Conservation (phyloP, 108 stramenopile genomes). For the Skeletonema costatum region DNA sequence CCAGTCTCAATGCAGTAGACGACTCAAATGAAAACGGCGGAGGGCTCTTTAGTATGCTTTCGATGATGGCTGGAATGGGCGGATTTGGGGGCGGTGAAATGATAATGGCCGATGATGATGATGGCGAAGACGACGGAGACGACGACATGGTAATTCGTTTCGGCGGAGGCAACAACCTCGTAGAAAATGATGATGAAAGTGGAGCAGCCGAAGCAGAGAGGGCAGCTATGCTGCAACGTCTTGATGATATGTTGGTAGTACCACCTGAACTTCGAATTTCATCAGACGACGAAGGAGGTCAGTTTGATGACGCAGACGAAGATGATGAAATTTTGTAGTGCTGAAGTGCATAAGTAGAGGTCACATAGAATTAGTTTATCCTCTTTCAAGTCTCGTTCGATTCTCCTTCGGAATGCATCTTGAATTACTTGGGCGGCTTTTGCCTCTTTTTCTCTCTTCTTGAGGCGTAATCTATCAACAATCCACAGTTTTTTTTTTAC, state of each 20-base stretch:
- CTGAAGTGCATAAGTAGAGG: not conserved
- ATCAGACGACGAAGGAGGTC: conserved; percentile 46
- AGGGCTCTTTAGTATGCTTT: conserved; percentile 42
- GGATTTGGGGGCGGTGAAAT: conserved; percentile 17
- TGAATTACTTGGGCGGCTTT: conserved; percentile 2
- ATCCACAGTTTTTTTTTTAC: conserved; percentile 11
- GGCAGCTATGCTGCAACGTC: conserved; percentile 53
- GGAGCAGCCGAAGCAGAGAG: conserved; percentile 51
- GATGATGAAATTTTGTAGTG: conserved; percentile 45
- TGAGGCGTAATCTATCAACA: conserved; percentile 9
- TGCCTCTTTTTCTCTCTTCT: not conserved
- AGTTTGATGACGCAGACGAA: conserved; percentile 62
- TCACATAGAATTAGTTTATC: not conserved
- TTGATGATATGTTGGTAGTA: conserved; percentile 65
- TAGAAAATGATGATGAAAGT: conserved; percentile 11
- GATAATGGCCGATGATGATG: conserved; percentile 9
- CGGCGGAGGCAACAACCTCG: conserved; percentile 8
- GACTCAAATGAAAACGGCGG: conserved; percentile 41
- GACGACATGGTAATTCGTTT: conserved; percentile 12
- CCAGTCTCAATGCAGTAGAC: conserved; percentile 60
- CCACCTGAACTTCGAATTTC: conserved; percentile 63
- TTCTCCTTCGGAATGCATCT: not conserved
- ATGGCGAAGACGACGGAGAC: not conserved
- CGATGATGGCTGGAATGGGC: conserved; percentile 50
- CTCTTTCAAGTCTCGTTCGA: not conserved